Conservation (phyloP, 2,329 filamentous ascomycete genomes). For the Acrodontium crateriforme region DNA sequence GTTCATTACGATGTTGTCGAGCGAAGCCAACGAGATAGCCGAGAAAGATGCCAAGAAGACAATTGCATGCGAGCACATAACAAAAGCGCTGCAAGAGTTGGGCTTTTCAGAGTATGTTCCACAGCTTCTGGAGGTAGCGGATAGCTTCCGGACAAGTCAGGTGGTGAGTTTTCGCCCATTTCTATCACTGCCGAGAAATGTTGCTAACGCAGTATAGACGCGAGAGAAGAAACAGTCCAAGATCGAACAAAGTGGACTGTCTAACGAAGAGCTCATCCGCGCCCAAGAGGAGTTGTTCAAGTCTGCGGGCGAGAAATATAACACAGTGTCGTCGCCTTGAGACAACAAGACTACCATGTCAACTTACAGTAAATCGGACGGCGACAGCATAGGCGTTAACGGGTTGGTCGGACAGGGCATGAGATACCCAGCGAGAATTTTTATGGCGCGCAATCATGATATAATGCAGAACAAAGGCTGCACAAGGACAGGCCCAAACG, state of each 20-base stretch:
- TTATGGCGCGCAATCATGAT: too few species aligned
- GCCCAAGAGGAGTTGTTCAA: constrained; percentile 89
- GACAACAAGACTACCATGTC: too few species aligned
- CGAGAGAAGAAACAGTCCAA: constrained; percentile 96
- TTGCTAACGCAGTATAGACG: constrained; percentile 41
- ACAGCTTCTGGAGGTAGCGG: constrained; percentile 72
- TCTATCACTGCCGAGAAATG: background rate
- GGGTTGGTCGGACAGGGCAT: too few species aligned
- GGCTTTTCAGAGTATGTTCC: constrained; percentile 88
- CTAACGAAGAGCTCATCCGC: constrained; percentile 74
- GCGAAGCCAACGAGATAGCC: constrained; percentile 95
- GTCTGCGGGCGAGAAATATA: constrained; percentile 60
- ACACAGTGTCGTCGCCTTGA: too few species aligned
- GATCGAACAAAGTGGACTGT: constrained; percentile 85
- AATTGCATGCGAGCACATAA: constrained; percentile 95
- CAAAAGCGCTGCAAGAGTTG: constrained; percentile 80
- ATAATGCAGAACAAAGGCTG: too few species aligned
- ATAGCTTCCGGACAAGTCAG: constrained; percentile 82
- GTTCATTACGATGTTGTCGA: constrained; percentile 97
- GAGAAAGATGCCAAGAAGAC: constrained; percentile 99
- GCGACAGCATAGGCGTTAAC: too few species aligned
- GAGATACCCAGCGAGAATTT: too few species aligned
- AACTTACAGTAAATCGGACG: too few species aligned
- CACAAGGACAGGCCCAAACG: too few species aligned
- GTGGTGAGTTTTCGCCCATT: constrained; percentile 46